phyloP scores from a whole-genome alignment of 2,329 filamentous ascomycete genomes.

The Neofusicoccum cordaticola region DNA sequence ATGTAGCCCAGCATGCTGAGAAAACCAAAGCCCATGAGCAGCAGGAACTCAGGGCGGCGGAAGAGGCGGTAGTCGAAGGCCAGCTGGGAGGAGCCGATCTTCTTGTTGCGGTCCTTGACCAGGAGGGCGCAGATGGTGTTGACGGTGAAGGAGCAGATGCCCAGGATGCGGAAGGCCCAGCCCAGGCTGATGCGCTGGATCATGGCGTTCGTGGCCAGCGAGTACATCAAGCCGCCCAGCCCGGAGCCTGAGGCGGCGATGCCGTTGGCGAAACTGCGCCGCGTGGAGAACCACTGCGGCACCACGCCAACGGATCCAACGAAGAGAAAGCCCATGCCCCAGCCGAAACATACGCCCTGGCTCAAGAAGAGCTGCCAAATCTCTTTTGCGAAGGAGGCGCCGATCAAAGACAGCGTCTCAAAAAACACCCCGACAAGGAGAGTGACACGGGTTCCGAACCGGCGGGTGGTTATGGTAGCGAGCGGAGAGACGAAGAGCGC shows the following conservation, averaged over 20 bases:
- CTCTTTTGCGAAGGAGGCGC: conserved; percentile 64
- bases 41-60: conserved; percentile 58
- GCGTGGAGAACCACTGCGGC: conserved; percentile 71
- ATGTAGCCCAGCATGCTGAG: conserved; percentile 73
- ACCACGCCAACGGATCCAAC: conserved; percentile 65
- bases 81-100: conserved; percentile 42
- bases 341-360: conserved; percentile 74
- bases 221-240: conserved; percentile 70
- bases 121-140: conserved; percentile 63
- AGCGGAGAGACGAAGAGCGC: conserved; percentile 68
- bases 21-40: conserved; percentile 66
- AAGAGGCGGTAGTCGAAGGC: conserved; percentile 66
- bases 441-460: conserved; percentile 61
- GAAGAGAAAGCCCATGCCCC: conserved; percentile 75
- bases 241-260: conserved; percentile 68
- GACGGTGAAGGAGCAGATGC: conserved; percentile 58
- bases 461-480: conserved; percentile 59
- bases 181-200: conserved; percentile 61
- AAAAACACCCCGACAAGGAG: conserved; percentile 64
- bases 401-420: conserved; percentile 63
- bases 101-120: conserved; percentile 68
- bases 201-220: conserved; percentile 66
- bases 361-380: conserved; percentile 76
- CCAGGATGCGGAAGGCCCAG: conserved; percentile 67
- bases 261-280: conserved; percentile 67